Base-by-base conservation (phyloP, 2,329 filamentous ascomycete genomes). In the Grosmannia serpens region DNA sequence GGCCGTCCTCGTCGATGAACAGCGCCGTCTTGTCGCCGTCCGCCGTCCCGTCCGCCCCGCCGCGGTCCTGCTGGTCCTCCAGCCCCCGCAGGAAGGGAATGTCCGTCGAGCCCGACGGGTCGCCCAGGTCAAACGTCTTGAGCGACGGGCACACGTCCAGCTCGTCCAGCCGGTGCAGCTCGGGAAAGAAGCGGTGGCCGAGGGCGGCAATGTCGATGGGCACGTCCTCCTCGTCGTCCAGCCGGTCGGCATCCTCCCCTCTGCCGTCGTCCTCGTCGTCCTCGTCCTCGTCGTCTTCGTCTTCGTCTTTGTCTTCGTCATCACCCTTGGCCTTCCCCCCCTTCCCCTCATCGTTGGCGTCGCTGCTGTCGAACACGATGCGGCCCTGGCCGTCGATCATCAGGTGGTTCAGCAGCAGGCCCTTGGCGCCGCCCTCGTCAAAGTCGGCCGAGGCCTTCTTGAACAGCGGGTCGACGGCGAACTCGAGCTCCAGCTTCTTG, bases 391-490 rank as follows among this genome's bases (percentile, higher is more conserved):
- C 83, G 71, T 99, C 94, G 63, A 99, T 96, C 68, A 92, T 89
- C n/a, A 99, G 78, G 71, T 99, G 92, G 68, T 99, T 99, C 35
- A 99, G 80, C 24, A 99, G 78, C 49, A 99, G 78, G 24, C 94
- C 94, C 72, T 97, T 99, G 59, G 94, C 94, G 59, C 94, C 94
- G 24, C 94, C 94, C 74, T 99, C 94, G 69, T 99, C 94, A 64
- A 99, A 99, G 74, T 99, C 94, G 50, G 94, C 94, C 7, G 92
- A 95, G 0, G 92, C 92, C 69, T 99, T 99, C 69, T 99, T 99
- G 81, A 99, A 99, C n/a, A 99, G 75, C 2, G 94, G 94, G 68
- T 99, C 94, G 6, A 99, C 92, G 0, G 91, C 86, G 64, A 99
- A 96, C 68, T 99, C 94, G 51, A 97, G 80, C 66, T 99, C 94